Percentiles rank a stretch among this genome's conserved stretches.
phyloP scores from a whole-genome alignment of 176 grass and related monocot genomes.

The Luzula sylvatica region DNA sequence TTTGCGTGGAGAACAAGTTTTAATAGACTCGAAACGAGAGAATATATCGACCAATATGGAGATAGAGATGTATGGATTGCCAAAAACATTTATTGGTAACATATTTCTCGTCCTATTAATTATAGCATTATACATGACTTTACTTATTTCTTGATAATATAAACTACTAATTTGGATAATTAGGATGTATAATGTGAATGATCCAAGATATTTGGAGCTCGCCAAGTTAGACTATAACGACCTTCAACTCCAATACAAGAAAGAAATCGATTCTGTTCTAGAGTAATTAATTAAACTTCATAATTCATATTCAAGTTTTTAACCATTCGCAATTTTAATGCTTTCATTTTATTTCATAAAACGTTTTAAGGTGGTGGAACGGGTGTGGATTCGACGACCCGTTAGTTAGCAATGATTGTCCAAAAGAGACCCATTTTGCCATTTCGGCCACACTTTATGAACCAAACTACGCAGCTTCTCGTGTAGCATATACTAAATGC shows the following conservation, averaged over 20 bases:
- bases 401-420: not conserved
- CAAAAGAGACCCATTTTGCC: slow-evolving; percentile 23
- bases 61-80: slow-evolving; percentile 29
- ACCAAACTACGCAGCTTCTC: slow-evolving; percentile 3
- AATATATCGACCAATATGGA: slow-evolving; percentile 23
- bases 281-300: slow-evolving; percentile 5
- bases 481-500: slow-evolving; percentile 30
- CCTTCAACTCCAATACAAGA: slow-evolving; percentile 19
- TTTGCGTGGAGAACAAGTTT: slow-evolving; percentile 27
- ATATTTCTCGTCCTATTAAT: not conserved
- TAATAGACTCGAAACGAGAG: slow-evolving; percentile 25
- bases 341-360: no score
- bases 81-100: slow-evolving; percentile 23
- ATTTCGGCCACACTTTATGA: slow-evolving; percentile 28
- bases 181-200: slow-evolving; percentile 33
- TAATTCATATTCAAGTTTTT: not conserved
- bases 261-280: slow-evolving; percentile 8
- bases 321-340: not conserved
- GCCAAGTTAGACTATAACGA: slow-evolving; percentile 27
- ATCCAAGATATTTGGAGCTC: slow-evolving; percentile 26
- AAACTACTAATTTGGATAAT: not conserved
- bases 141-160: not conserved
- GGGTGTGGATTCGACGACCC: slow-evolving; percentile 3
- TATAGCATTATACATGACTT: not conserved
- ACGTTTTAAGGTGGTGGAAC: slow-evolving; percentile 29